Percentiles rank a stretch among this genome's conserved stretches.
Evolutionary conservation across 208 protist species (phyloP).

Genomic region (Strigomonas culicis): DNA sequence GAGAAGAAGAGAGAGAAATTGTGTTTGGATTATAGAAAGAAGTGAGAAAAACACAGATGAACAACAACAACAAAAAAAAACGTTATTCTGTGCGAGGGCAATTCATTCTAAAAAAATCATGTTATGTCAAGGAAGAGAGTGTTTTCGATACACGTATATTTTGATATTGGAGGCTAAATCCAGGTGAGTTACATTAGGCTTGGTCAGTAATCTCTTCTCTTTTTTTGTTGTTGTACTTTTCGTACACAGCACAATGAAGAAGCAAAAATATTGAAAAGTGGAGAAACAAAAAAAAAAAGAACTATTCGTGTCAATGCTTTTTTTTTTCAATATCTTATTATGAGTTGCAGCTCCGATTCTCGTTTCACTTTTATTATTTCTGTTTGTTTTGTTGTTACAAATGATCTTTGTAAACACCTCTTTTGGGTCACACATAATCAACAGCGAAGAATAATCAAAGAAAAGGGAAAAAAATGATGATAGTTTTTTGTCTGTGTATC

Average conservation of each 20-base stretch:
- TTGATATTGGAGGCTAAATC: constrained; percentile 1
- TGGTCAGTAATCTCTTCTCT: neutral
- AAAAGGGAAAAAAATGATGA: constrained; percentile 5
- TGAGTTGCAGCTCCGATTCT: neutral
- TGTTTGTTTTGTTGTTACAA: neutral
- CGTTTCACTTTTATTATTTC: neutral
- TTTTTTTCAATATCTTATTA: neutral
- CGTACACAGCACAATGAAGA: neutral
- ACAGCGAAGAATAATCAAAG: constrained; percentile 3
- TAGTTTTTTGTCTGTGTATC: neutral
- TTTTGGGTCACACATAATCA: neutral
- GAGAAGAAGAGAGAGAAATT: constrained; percentile 1
- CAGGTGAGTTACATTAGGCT: neutral
- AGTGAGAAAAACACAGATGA: constrained; percentile 5
- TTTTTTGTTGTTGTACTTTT: neutral
- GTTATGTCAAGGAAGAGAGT: neutral
- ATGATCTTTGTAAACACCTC: neutral
- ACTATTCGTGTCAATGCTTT: neutral
- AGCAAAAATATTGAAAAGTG: constrained; percentile 6
- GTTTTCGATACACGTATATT: neutral
- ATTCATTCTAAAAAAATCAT: neutral
- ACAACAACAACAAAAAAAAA: constrained; percentile 1
- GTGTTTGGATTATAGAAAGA: constrained; percentile 6
- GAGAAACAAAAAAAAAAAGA: constrained; percentile 6
- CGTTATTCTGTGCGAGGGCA: neutral